Evolutionary conservation across 345 rosid genomes (phyloP), one percentile per base, ranked within the genome.

Genomic region (Aquilaria sinensis): DNA sequence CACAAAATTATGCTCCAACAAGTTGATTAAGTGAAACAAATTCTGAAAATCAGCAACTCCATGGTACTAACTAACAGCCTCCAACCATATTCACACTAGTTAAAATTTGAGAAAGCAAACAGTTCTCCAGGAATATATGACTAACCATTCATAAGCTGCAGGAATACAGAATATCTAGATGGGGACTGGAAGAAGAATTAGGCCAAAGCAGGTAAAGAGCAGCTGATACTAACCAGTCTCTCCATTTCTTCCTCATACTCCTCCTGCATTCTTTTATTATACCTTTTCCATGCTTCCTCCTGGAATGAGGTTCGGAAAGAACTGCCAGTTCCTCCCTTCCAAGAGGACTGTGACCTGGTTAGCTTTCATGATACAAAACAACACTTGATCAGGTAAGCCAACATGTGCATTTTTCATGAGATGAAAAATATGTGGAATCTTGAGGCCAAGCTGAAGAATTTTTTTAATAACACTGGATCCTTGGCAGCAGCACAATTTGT

Each of bases 241-340:
- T 94, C 97, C 81, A 86, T 70, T 78, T 94, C 97, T 69, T 94
- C 96, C 75, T 94, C 99, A 47, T 86, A 94, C 68, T 86, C 97
- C 70, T 94, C 97, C 72, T 85, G 90, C 97, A 90, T 82, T 65
- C 97, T 78, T 58, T 87, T 87, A 63, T 86, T 82, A 65, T 94
- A 82, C 78, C 85, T 90, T 83, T 76, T 90, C 92, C 92, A 82
- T 11, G 95, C 84, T 68, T 90, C 97, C 80, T 90, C 99, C 64
- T 81, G 95, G 71, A 77, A 88, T 67, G 83, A 48, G 65, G 90
- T 72, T 58, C 96, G 79, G 60, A 86, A 94, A 67, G 95, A 88
- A 72, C 77, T 61, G 12, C 85, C 75, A 23, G 63, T 77, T 55
- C 71, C 60, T 60, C 83, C 81, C 73, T 68, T 84, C 66, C 79